Base-by-base conservation (phyloP, 805 yeast genomes). In the Metschnikowia cerradonensis region DNA sequence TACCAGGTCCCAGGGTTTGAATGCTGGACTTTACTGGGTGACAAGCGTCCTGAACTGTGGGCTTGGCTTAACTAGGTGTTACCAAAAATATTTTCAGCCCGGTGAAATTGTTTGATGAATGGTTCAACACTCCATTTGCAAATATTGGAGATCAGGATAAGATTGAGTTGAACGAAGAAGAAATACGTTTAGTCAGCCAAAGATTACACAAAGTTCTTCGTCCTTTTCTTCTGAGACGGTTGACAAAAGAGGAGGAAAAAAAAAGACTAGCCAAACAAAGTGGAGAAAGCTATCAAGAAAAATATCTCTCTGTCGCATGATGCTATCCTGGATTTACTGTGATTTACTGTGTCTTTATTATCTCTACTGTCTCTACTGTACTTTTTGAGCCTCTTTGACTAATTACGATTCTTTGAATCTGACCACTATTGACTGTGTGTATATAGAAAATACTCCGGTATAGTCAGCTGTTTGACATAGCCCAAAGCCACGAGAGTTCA, bases 41-140 rank as follows among this genome's bases (percentile, higher is more conserved):
- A 92, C 63, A 91, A 91, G 61, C 75, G 94, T 54, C 98, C 98
- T 2, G 99, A 92, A 71, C 77, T 92, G 52, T 92, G 99, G 98
- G 97, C 98, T 0, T 74, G 94, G 63, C 79, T 92, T 58, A 92
- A 92, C 68, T 92, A 94, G 60, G 98, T 90, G 22, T 73, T 92
- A 53, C 99, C 99, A 13, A 92, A 92, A 67, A 90, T 94, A 3
- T 26, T 68, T 94, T 92, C 80, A 94, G 92, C 63, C 90, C 97
- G 3, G 97, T 90, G 10, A 92, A 91, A 64, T 86, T 97, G 3
- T 92, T 92, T 66, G 99, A 92, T 68, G 98, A 92, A 65, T 94
- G 99, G 99, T 92, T 92, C 68, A 94, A 94, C 67, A 91, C 97
- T 0, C 98, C 98, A 1, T 92, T 92, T 68, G 96, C 97, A 0